These are phyloP conservation scores for Pichia exigua DNA, from an alignment of 805 yeast genomes.

Conservation along the genomic window DNA sequence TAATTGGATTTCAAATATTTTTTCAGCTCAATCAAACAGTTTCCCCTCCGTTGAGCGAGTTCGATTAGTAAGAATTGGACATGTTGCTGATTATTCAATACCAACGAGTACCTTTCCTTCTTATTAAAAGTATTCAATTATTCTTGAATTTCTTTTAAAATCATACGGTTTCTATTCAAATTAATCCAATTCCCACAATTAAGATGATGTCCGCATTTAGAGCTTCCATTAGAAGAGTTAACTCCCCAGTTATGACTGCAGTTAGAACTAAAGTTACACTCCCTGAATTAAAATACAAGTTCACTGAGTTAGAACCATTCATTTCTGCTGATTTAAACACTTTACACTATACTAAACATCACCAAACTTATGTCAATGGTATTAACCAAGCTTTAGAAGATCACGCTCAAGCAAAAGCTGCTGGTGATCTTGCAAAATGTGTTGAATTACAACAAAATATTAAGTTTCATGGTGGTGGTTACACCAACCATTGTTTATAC, in stretches of 20 bases:
- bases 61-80: neutral
- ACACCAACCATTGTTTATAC: conserved; percentile 75
- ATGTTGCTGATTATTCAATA: neutral
- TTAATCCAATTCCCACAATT: neutral
- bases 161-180: conserved; percentile 12
- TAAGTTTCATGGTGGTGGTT: conserved; percentile 93
- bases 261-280: conserved; percentile 61
- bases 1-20: neutral
- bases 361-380: conserved; percentile 84
- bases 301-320: conserved; percentile 77
- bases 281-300: conserved; percentile 80
- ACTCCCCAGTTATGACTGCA: conserved; percentile 15
- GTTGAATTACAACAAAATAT: conserved; percentile 63
- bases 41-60: neutral
- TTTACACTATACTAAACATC: conserved; percentile 83
- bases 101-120: neutral
- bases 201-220: conserved; percentile 22
- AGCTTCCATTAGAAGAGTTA: conserved; percentile 12
- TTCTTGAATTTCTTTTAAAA: conserved; percentile 15
- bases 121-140: neutral
- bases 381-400: conserved; percentile 74
- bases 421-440: conserved; percentile 51
- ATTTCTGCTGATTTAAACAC: conserved; percentile 84
- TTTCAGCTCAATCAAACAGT: neutral
- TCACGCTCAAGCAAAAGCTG: conserved; percentile 53